A percentile compares a stretch with the other conserved stretches of the same genome.
These are phyloP conservation scores for Chrysochromulina parva DNA, from an alignment of 78 protist species.

Conservation along the genomic window DNA sequence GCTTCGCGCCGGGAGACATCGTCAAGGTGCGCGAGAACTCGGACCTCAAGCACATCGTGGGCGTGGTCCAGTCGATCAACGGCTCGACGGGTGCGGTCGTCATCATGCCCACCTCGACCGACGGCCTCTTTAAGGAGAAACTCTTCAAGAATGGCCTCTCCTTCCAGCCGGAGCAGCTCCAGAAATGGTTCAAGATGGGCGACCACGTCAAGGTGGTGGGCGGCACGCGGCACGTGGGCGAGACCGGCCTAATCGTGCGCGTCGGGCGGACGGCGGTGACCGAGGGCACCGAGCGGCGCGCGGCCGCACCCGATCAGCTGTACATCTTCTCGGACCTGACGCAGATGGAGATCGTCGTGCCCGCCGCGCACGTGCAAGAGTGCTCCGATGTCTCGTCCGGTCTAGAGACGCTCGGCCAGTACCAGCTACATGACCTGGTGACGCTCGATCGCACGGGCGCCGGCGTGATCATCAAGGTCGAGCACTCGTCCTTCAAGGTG, in stretches of 20 bases:
- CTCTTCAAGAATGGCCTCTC: neutral
- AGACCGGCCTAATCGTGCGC: slow-evolving; percentile 45
- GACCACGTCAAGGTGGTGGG: slow-evolving; percentile 44
- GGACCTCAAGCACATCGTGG: neutral
- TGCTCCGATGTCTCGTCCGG: slow-evolving; percentile 21
- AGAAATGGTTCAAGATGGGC: slow-evolving; percentile 42
- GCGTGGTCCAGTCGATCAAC: neutral
- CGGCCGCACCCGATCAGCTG: neutral
- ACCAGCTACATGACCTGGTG: slow-evolving; percentile 42
- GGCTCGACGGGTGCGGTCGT: neutral
- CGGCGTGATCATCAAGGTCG: slow-evolving; percentile 46
- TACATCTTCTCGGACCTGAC: slow-evolving; percentile 32
- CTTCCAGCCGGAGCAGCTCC: neutral
- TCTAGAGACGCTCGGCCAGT: slow-evolving; percentile 34
- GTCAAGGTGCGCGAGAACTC: too few species aligned
- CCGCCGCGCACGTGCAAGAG: slow-evolving; percentile 3
- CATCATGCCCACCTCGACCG: neutral
- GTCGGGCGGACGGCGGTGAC: slow-evolving; percentile 6
- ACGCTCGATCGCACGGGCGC: neutral
- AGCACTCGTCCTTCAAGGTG: slow-evolving; percentile 39
- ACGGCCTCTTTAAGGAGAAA: neutral
- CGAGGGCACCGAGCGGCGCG: neutral
- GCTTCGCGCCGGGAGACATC: neutral
- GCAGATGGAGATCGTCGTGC: slow-evolving; percentile 20
- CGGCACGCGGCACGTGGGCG: slow-evolving; percentile 45